Percentiles rank a stretch among this genome's conserved stretches.
Conservation (phyloP, 2,329 filamentous ascomycete species). For the Tolypocladium amazonense region DNA sequence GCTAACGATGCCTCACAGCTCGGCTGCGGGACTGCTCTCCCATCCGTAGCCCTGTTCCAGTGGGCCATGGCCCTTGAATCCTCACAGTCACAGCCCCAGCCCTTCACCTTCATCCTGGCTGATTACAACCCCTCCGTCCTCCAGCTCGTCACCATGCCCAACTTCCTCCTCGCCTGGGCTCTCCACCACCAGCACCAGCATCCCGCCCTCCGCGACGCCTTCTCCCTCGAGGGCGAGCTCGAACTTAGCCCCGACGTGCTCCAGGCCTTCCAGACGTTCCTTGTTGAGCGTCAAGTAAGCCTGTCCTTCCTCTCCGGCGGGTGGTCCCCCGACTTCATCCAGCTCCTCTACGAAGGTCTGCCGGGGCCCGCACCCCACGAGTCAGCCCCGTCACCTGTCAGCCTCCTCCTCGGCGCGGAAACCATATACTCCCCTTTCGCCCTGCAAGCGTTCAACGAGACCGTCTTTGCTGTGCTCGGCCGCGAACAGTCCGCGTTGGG, state of each 20-base stretch:
- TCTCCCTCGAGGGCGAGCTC: constrained; percentile 47
- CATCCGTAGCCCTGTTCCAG: constrained; percentile 60
- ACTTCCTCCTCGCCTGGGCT: constrained; percentile 63
- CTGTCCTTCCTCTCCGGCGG: constrained; percentile 64
- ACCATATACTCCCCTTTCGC: constrained; percentile 75
- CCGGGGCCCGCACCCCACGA: constrained; percentile 4
- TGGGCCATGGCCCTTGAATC: constrained; percentile 32
- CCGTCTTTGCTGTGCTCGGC: constrained; percentile 48
- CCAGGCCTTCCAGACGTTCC: constrained; percentile 43
- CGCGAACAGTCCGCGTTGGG: constrained; percentile 23
- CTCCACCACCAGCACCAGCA: constrained; percentile 27
- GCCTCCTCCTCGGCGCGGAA: constrained; percentile 61
- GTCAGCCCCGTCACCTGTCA: constrained; percentile 9
- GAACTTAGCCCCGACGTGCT: constrained; percentile 51
- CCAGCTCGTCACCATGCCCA: constrained; percentile 68
- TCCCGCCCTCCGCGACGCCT: constrained; percentile 30
- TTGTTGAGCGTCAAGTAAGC: constrained; percentile 39
- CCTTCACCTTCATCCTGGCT: constrained; percentile 54
- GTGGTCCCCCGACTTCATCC: constrained; percentile 57
- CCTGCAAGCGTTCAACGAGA: constrained; percentile 56
- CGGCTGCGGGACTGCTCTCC: constrained; percentile 69
- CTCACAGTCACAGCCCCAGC: constrained; percentile 10
- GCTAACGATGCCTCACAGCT: constrained; percentile 36
- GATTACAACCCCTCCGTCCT: constrained; percentile 76
- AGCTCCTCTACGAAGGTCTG: constrained; percentile 37